Percentiles rank a stretch among this genome's conserved stretches.
phyloP scores from a whole-genome alignment of 2,329 filamentous ascomycete species.

The Cytospora schulzeri region DNA sequence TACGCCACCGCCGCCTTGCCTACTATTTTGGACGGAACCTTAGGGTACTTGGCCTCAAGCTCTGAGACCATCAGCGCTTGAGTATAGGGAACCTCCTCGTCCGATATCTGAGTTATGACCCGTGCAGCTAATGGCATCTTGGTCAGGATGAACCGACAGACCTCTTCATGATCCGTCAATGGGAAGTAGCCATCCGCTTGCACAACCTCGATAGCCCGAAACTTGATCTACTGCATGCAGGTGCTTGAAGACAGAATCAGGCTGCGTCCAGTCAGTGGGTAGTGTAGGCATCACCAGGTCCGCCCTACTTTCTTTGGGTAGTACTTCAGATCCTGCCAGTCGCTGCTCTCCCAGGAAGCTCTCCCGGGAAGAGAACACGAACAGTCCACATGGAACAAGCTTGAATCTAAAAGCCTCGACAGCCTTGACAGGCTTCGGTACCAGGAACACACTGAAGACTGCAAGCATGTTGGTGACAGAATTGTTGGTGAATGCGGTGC shows the following conservation, averaged over 20 bases:
- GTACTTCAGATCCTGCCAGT: slow-evolving; percentile 25
- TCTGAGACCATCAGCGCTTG: slow-evolving; percentile 27
- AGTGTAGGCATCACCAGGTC: slow-evolving; percentile 19
- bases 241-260: slow-evolving; percentile 16
- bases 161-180: slow-evolving; percentile 25
- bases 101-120: slow-evolving; percentile 23
- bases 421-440: slow-evolving; percentile 24
- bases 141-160: slow-evolving; percentile 26
- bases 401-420: slow-evolving; percentile 21
- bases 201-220: slow-evolving; percentile 24
- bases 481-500: slow-evolving; percentile 20
- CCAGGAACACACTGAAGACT: slow-evolving; percentile 25
- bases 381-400: slow-evolving; percentile 22
- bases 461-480: slow-evolving; percentile 27
- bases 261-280: slow-evolving; percentile 19
- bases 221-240: slow-evolving; percentile 19
- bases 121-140: slow-evolving; percentile 27
- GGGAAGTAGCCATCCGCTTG: slow-evolving; percentile 17
- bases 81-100: slow-evolving; percentile 26
- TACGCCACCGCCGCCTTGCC: slow-evolving; percentile 29
- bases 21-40: slow-evolving; percentile 27
- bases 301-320: slow-evolving; percentile 25
- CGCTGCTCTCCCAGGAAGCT: slow-evolving; percentile 19
- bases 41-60: slow-evolving; percentile 27
- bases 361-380: slow-evolving; percentile 27